phyloP scores from a whole-genome alignment of 1,139 yeast genomes.

The Lodderomyces metapsilosis region DNA sequence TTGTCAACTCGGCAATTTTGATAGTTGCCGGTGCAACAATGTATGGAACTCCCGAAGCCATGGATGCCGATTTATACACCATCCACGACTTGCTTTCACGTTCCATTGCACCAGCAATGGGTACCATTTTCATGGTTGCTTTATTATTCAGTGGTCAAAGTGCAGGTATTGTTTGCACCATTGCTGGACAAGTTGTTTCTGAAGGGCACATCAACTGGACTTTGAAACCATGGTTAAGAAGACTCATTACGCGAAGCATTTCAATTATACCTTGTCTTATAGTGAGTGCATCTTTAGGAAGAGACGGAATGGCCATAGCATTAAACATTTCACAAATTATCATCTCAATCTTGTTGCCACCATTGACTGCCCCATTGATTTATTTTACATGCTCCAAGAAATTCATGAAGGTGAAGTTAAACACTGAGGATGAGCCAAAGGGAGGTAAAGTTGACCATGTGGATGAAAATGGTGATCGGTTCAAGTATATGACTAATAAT shows the following conservation, averaged over 20 bases:
- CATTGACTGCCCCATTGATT: conserved; percentile 73
- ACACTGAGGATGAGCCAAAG: conserved; percentile 14
- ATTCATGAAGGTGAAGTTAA: conserved; percentile 55
- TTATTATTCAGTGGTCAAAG: conserved; percentile 74
- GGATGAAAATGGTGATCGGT: conserved; percentile 17
- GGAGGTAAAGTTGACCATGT: conserved; percentile 9
- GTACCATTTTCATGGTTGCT: conserved; percentile 75
- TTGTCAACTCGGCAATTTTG: conserved; percentile 75
- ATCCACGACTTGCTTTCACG: conserved; percentile 58
- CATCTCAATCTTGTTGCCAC: conserved; percentile 68
- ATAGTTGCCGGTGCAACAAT: conserved; percentile 75
- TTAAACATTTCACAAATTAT: conserved; percentile 78
- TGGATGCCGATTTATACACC: conserved; percentile 71
- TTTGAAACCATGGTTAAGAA: conserved; percentile 71
- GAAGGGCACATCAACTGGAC: conserved; percentile 83
- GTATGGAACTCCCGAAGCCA: conserved; percentile 62
- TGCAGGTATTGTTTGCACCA: conserved; percentile 84
- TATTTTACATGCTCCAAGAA: conserved; percentile 66
- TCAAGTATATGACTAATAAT: conserved; percentile 55
- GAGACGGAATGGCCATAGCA: conserved; percentile 59
- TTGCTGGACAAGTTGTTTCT: conserved; percentile 82
- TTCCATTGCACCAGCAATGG: conserved; percentile 68
- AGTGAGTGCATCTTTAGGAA: conserved; percentile 62
- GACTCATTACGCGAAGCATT: conserved; percentile 67
- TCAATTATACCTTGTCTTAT: conserved; percentile 72